phyloP scores from a whole-genome alignment of 345 rosid genomes.

The Noccaea bulbosa region DNA sequence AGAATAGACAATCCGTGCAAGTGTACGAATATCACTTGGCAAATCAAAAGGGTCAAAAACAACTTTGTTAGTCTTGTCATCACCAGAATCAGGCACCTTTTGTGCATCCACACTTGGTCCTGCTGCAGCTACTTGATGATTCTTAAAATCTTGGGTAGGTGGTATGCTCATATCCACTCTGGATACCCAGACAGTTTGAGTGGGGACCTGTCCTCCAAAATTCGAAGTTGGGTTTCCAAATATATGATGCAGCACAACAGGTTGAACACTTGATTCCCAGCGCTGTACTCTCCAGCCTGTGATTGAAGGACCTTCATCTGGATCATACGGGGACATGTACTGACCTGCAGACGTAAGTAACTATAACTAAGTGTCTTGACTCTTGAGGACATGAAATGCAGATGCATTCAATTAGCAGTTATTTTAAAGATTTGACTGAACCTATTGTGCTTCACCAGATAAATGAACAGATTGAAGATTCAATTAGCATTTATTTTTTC shows the following conservation, averaged over 20 bases:
- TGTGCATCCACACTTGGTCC: conserved; percentile 60
- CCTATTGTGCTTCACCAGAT: conserved; percentile 5
- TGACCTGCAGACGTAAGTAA: conserved; percentile 63
- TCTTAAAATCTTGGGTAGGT: conserved; percentile 79
- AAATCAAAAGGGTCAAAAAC: conserved; percentile 96
- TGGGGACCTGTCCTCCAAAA: conserved; percentile 95
- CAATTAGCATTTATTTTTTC: not conserved
- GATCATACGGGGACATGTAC: conserved; percentile 99
- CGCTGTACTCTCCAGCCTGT: conserved; percentile 99
- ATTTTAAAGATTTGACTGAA: not conserved
- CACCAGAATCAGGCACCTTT: conserved; percentile 57
- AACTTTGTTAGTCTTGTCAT: conserved; percentile 70
- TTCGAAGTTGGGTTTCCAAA: conserved; percentile 93
- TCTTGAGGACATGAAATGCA: conserved; percentile 3
- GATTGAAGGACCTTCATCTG: conserved; percentile 99
- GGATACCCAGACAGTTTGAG: conserved; percentile 95
- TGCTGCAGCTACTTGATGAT: conserved; percentile 55
- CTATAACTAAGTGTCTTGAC: conserved; percentile 17
- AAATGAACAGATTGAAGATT: not conserved
- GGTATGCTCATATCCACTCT: conserved; percentile 96
- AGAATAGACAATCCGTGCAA: conserved; percentile 94
- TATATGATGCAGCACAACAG: conserved; percentile 95
- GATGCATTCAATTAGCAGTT: conserved; percentile 2
- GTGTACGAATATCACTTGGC: conserved; percentile 94
- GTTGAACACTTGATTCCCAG: conserved; percentile 98